Evolutionary conservation across 345 rosid genomes (phyloP).

Genomic region (Eucalyptus pauciflora): DNA sequence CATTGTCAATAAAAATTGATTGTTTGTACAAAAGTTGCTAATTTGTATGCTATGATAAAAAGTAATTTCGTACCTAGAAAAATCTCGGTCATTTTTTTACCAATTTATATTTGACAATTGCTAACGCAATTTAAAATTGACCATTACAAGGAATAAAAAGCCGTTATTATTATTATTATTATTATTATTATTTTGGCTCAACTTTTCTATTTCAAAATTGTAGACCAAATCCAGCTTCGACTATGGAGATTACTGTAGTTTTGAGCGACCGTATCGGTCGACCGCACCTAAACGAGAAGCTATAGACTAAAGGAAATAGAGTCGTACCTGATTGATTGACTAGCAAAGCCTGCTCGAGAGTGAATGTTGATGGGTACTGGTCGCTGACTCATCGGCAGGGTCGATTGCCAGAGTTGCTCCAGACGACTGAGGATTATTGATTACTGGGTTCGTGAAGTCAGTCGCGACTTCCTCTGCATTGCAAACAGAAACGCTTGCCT

Average conservation of each 20-base stretch:
- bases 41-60: not conserved
- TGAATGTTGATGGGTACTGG: too few relatives aligned
- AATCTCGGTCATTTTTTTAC: not conserved
- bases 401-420: too few relatives aligned
- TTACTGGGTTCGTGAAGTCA: too few relatives aligned
- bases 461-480: not conserved
- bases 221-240: too few relatives aligned
- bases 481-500: not conserved
- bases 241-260: too few relatives aligned
- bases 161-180: too few relatives aligned
- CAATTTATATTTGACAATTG: not conserved
- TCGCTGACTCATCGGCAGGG: fast-evolving
- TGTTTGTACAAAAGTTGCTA: not conserved
- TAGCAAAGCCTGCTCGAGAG: too few relatives aligned
- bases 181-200: too few relatives aligned
- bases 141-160: not conserved
- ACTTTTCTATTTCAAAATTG: not conserved
- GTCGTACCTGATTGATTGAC: too few relatives aligned
- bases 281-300: too few relatives aligned
- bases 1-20: not conserved
- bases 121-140: not conserved
- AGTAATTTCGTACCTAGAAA: not conserved
- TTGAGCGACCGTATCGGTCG: fast-evolving
- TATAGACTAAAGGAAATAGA: too few relatives aligned
- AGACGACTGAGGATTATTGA: too few relatives aligned